Evolutionary conservation across 139 green algal genomes (phyloP), one percentile per base, ranked within the genome.

Genomic region (Coccomyxa sp.): DNA sequence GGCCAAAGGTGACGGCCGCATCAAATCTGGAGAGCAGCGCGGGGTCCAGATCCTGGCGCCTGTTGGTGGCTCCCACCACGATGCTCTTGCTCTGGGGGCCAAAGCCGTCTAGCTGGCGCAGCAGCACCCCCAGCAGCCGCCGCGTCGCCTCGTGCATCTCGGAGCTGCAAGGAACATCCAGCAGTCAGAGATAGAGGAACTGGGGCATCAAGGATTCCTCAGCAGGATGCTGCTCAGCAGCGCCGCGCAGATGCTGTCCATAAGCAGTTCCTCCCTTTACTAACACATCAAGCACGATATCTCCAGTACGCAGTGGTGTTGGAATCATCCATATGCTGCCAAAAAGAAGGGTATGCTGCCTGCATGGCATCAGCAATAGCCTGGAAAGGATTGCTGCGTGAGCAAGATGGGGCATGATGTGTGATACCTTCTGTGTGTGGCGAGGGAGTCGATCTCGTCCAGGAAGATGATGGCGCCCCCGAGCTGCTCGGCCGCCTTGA

Each of bases 131-230:
- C 74, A 98, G 86, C 76, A 97, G 54, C 9, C 95, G 81, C 8
- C 95, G 81, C 35, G 88, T 94, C n/a, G 88, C 95, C 85, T 98
- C 94, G 84, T 98, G 92, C 87, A 97, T 91, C 70, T 94, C 90
- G 1, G 35, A 50, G 24, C 85, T 85, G 1, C 81, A 40, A 24
- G 24, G 31, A 58, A n/a, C n/a, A n/a, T n/a, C n/a, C n/a, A n/a
- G n/a, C n/a, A n/a, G n/a, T n/a, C n/a, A n/a, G n/a, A n/a, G n/a
- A n/a, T n/a, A n/a, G n/a, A n/a, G n/a, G n/a, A n/a, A n/a, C n/a
- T n/a, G n/a, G n/a, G n/a, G n/a, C n/a, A n/a, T n/a, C n/a, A n/a
- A n/a, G n/a, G n/a, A n/a, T n/a, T n/a, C n/a, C n/a, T n/a, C n/a
- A n/a, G n/a, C n/a, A n/a, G n/a, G n/a, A n/a, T n/a, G n/a, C n/a